These are phyloP conservation scores for Skeletonema costatum DNA, from an alignment of 108 stramenopile species.

Conservation along the genomic window DNA sequence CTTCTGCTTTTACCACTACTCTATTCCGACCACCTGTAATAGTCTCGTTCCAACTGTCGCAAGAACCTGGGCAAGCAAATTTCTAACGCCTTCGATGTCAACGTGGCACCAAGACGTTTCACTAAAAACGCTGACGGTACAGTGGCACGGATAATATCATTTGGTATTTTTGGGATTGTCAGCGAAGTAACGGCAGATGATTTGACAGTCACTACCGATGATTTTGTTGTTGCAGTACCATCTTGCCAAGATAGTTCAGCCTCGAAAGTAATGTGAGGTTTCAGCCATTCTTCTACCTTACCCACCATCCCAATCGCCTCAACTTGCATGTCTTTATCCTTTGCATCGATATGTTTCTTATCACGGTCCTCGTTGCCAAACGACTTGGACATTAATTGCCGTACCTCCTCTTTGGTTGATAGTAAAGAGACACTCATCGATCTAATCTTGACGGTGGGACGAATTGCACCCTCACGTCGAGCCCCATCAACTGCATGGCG, in stretches of 20 bases:
- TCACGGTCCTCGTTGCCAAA: neutral
- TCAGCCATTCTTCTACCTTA: slow-evolving; percentile 44
- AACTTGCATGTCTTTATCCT: slow-evolving; percentile 24
- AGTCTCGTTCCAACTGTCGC: slow-evolving; percentile 47
- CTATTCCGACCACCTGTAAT: slow-evolving; percentile 44
- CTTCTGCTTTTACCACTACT: neutral
- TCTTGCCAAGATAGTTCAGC: slow-evolving; percentile 46
- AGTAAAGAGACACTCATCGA: slow-evolving; percentile 47
- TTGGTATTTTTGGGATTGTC: slow-evolving; percentile 38
- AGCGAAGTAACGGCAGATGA: slow-evolving; percentile 46
- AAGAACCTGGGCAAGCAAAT: slow-evolving; percentile 51
- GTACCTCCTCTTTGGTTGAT: slow-evolving; percentile 49
- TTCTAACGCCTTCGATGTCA: slow-evolving; percentile 47
- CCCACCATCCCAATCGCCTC: slow-evolving; percentile 48
- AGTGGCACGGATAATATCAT: slow-evolving; percentile 37
- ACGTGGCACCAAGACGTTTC: slow-evolving; percentile 42
- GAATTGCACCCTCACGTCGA: neutral
- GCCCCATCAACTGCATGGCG: slow-evolving; percentile 10
- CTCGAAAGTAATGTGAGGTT: slow-evolving; percentile 51
- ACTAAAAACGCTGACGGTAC: slow-evolving; percentile 47
- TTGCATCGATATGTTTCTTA: neutral
- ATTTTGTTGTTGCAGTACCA: neutral
- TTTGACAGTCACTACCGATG: slow-evolving; percentile 40
- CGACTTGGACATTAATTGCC: slow-evolving; percentile 17
- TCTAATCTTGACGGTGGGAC: slow-evolving; percentile 39